Percentiles rank a stretch among this genome's conserved stretches.
Conservation (phyloP, 495 filamentous ascomycete species). For the Penicillium cataractarum region DNA sequence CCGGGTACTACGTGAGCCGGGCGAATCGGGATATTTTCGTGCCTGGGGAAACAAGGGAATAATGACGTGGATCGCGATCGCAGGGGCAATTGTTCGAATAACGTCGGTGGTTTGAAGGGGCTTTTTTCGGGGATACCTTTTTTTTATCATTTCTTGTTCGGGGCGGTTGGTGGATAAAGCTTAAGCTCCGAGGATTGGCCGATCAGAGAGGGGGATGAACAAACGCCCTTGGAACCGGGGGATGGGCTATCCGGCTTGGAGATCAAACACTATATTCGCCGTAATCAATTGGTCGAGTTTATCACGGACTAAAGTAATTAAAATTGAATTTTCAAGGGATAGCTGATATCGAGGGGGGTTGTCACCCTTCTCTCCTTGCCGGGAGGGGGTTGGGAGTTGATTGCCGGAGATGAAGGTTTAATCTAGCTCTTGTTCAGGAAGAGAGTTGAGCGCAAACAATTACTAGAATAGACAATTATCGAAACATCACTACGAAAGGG, state of each 20-base stretch:
- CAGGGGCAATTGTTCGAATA: background rate
- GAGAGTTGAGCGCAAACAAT: background rate
- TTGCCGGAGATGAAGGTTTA: slow-evolving; percentile 9
- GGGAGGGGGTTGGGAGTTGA: slow-evolving; percentile 3
- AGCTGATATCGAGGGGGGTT: background rate
- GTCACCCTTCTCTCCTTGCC: slow-evolving; percentile 5
- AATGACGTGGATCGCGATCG: background rate
- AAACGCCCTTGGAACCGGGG: slow-evolving; percentile 3
- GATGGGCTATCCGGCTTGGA: background rate
- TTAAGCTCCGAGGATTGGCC: slow-evolving; percentile 20
- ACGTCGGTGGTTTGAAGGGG: background rate
- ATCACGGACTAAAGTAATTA: background rate
- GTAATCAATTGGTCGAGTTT: background rate
- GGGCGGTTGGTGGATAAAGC: slow-evolving; percentile 2
- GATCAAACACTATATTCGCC: background rate
- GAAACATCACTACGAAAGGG: background rate
- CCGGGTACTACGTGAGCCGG: background rate
- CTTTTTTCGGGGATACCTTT: slow-evolving; percentile 6
- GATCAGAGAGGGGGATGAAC: slow-evolving; percentile 7
- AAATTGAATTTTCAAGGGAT: slow-evolving; percentile 1
- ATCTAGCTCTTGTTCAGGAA: slow-evolving; percentile 4
- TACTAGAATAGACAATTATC: background rate
- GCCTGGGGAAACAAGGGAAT: background rate
- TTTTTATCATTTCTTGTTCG: background rate
- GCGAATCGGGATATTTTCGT: slow-evolving; percentile 15